Evolutionary conservation across 768 basidiomycete species (phyloP), one percentile per base, ranked within the genome.

Genomic region (Tricholoma saponaceum): DNA sequence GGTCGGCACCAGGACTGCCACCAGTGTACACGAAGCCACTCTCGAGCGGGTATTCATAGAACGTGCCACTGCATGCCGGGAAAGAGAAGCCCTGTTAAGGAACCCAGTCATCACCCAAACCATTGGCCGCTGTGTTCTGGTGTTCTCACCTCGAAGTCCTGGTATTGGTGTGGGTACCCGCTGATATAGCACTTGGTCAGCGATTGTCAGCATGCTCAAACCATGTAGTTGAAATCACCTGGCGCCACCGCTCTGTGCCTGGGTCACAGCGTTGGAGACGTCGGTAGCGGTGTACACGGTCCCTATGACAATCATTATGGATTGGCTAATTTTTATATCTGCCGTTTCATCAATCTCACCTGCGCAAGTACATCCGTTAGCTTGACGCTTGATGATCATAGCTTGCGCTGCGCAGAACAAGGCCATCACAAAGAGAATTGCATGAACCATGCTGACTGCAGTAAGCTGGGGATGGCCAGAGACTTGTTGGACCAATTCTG

Each of bases 1-100:
- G 66, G 52, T 71, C 66, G 14, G 68, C 64, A 18, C 68, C 70
- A 1, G 68, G 69, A 47, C 67, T 70, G 32, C 66, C 66, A 23
- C 69, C 63, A 18, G 46, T 61, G 49, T 68, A 70, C 13, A 58
- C 60, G 3, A 54, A 55, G 16, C 65, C 67, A 12, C 58, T 61
- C 52, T 62, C 50, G 9, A 70, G 62, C 25, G 69, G 70, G 43
- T 57, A 71, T 55, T 69, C 68, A 44, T 59, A 71, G 58, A 67
- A 68, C 4, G 65, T 66, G 5, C 62, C 62, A 8, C 59, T 56
- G 47, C 68, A 70, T 18, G 37, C 57, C 9, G 67, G 59, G 52
- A 71, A 70, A 41, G 44, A 18, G 55, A 69, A 71, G 5, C 64
- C 66, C 68, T 70, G 39, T 41, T 16, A n/a, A 26, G 1, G 33